Conservation (phyloP, 441 rosid genomes). For the Aquilaria agallochum region DNA sequence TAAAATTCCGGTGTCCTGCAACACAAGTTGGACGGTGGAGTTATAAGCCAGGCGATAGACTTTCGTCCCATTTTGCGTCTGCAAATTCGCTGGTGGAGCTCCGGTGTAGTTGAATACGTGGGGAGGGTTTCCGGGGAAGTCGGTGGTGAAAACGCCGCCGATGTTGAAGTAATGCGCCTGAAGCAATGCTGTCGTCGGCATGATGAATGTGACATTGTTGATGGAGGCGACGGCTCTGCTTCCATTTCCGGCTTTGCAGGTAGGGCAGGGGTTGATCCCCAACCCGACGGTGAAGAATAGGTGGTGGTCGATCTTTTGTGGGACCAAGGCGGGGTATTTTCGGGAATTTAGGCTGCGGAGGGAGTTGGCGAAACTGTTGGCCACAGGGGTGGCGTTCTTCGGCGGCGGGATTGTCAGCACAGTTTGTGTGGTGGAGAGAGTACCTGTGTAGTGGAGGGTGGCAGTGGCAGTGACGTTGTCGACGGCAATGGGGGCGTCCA, state of each 20-base stretch:
- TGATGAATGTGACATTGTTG: constrained; percentile 75
- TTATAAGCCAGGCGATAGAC: constrained; percentile 61
- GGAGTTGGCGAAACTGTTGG: constrained; percentile 48
- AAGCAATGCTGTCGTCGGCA: constrained; percentile 80
- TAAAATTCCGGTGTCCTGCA: constrained; percentile 82
- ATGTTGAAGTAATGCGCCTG: constrained; percentile 77
- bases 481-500: constrained; percentile 69
- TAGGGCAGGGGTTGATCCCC: constrained; percentile 63
- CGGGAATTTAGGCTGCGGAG: constrained; percentile 76
- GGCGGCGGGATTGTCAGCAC: constrained; percentile 54
- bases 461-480: constrained; percentile 80
- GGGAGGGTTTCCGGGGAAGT: constrained; percentile 75
- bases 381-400: constrained; percentile 61
- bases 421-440: constrained; percentile 42
- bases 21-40: constrained; percentile 70
- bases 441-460: constrained; percentile 60
- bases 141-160: constrained; percentile 71
- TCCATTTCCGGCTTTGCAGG: constrained; percentile 72
- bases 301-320: constrained; percentile 54
- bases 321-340: constrained; percentile 67
- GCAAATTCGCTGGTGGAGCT: constrained; percentile 44
- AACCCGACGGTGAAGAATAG: constrained; percentile 69
- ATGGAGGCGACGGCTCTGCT: constrained; percentile 70
- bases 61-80: constrained; percentile 58
- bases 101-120: constrained; percentile 65